Evolutionary conservation across 768 basidiomycete genomes (phyloP).

Genomic region (Amanita phalloides): DNA sequence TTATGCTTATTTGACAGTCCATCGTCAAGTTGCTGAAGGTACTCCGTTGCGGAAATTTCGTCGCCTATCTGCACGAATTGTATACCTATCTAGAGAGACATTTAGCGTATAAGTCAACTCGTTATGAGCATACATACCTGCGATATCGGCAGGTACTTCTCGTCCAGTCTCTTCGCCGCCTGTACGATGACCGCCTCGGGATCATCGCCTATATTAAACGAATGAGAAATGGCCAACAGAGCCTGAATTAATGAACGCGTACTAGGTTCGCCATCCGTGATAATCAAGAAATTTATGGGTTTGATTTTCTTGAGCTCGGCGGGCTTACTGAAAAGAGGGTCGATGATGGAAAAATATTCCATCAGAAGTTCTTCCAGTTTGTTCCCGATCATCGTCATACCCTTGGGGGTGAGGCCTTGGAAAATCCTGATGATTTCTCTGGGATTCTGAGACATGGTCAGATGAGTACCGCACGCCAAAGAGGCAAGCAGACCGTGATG

Average conservation of each 20-base stretch:
- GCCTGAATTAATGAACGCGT: constrained; percentile 11
- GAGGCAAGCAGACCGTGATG: constrained; percentile 22
- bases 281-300: constrained; percentile 46
- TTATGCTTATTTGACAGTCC: constrained; percentile 29
- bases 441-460: constrained; percentile 20
- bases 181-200: constrained; percentile 36
- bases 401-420: constrained; percentile 27
- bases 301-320: constrained; percentile 27
- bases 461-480: background rate
- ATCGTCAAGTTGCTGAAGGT: constrained; percentile 46
- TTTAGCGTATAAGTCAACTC: background rate
- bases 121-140: constrained; percentile 28
- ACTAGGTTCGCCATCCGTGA: constrained; percentile 60
- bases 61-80: constrained; percentile 69
- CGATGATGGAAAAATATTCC: constrained; percentile 3
- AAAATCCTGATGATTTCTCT: constrained; percentile 31
- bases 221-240: background rate
- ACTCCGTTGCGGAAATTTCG: constrained; percentile 26
- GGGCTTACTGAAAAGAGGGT: background rate
- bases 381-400: constrained; percentile 33
- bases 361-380: constrained; percentile 21
- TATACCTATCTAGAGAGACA: constrained; percentile 40
- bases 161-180: constrained; percentile 40
- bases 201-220: constrained; percentile 33
- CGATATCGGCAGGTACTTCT: constrained; percentile 34